These are phyloP conservation scores for Dentipellis fragilis DNA, from an alignment of 768 basidiomycete genomes.

Conservation along the genomic window DNA sequence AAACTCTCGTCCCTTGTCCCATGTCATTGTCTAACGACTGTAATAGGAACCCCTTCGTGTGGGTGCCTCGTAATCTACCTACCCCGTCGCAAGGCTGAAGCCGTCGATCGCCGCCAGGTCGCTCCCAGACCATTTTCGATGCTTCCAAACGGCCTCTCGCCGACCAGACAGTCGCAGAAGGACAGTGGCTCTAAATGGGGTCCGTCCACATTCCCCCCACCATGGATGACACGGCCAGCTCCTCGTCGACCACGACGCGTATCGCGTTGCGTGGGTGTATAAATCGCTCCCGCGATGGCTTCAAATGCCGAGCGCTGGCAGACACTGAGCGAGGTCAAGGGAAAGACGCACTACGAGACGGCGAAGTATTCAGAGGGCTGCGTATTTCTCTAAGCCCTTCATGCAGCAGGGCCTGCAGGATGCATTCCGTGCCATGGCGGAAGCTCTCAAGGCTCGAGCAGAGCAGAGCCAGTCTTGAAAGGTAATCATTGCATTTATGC, in stretches of 20 bases:
- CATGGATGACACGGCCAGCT: constrained; percentile 32
- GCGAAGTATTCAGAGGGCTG: constrained; percentile 50
- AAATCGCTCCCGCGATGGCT: constrained; percentile 33
- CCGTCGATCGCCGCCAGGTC: constrained; percentile 22
- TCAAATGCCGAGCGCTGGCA: constrained; percentile 53
- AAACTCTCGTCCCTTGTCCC: not conserved
- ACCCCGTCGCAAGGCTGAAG: not conserved
- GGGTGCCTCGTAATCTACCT: not conserved
- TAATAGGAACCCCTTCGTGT: constrained; percentile 62
- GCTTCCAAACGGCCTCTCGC: constrained; percentile 28
- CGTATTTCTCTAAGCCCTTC: constrained; percentile 41
- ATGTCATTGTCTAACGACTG: not conserved
- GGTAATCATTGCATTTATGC: too few species aligned
- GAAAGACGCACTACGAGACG: constrained; percentile 56
- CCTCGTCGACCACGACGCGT: constrained; percentile 40
- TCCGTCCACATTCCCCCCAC: constrained; percentile 52
- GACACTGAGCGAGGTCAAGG: constrained; percentile 34
- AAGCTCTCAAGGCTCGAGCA: constrained; percentile 41
- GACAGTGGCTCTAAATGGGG: constrained; percentile 37
- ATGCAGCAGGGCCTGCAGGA: constrained; percentile 30
- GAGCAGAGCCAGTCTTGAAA: constrained; percentile 20
- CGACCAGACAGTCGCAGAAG: constrained; percentile 41
- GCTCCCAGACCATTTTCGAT: constrained; percentile 37
- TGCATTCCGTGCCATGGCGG: constrained; percentile 45
- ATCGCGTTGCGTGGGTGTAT: constrained; percentile 48